A percentile compares a stretch with the other conserved stretches of the same genome.
Evolutionary conservation across 441 rosid species (phyloP).

Genomic region (Pelargonium fulgidum): DNA sequence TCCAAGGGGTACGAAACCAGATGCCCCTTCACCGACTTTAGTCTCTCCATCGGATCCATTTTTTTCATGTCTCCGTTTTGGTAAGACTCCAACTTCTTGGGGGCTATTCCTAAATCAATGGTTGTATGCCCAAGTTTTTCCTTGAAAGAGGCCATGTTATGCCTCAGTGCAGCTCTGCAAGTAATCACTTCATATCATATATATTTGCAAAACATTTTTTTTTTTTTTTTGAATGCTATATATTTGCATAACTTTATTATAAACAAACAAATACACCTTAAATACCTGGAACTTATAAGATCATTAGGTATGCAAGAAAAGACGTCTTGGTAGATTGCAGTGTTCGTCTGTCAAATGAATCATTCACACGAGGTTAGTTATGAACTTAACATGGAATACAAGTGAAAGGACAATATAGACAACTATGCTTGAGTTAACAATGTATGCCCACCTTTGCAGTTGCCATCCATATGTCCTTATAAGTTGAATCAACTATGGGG

Average conservation of each 20-base stretch:
- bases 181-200: not conserved
- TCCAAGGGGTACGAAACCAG: slow-evolving; percentile 94
- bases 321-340: slow-evolving; percentile 81
- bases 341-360: slow-evolving; percentile 58
- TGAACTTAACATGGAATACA: too few species aligned
- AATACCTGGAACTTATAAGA: slow-evolving; percentile 80
- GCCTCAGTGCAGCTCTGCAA: slow-evolving; percentile 69
- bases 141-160: slow-evolving; percentile 57
- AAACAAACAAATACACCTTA: not conserved
- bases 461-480: slow-evolving; percentile 74
- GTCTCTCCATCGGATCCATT: slow-evolving; percentile 62
- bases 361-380: too few species aligned
- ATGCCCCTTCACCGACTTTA: slow-evolving; percentile 63
- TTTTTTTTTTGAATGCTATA: not conserved
- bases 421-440: not conserved
- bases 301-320: slow-evolving; percentile 91
- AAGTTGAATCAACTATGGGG: slow-evolving; percentile 79
- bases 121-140: slow-evolving; percentile 85
- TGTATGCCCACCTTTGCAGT: slow-evolving; percentile 71
- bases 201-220: not conserved
- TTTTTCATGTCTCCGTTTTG: slow-evolving; percentile 55
- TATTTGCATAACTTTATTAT: not conserved
- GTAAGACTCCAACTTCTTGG: slow-evolving; percentile 60
- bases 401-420: too few species aligned
- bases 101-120: slow-evolving; percentile 87